Percentiles rank a stretch among this genome's conserved stretches.
Evolutionary conservation across 345 rosid species (phyloP).

Genomic region (Cochlearia excelsa): DNA sequence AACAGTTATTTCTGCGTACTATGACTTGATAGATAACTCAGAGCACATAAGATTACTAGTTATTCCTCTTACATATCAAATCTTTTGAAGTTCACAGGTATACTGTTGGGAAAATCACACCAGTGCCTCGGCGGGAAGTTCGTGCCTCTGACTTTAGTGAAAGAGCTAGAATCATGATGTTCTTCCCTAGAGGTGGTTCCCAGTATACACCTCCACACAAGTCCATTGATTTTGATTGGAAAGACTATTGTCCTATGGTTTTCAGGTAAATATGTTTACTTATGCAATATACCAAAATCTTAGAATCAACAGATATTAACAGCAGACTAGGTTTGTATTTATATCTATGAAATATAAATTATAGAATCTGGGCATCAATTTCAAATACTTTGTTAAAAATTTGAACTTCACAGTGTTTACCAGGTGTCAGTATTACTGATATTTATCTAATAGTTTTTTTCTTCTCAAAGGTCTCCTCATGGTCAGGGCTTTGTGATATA

Average conservation of each 20-base stretch:
- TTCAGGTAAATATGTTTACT: constrained; percentile 59
- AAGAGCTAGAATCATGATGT: constrained; percentile 92
- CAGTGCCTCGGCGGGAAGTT: constrained; percentile 87
- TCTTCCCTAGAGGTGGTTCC: constrained; percentile 79
- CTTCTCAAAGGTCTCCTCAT: neutral
- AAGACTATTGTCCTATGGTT: constrained; percentile 98
- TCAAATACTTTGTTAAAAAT: neutral
- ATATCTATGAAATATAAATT: neutral
- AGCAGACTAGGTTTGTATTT: constrained; percentile 1
- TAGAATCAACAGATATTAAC: neutral
- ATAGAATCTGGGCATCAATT: neutral
- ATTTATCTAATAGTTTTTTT: neutral
- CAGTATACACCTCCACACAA: constrained; percentile 86
- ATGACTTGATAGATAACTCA: constrained; percentile 9
- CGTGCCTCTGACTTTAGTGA: constrained; percentile 84
- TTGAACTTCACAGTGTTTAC: neutral
- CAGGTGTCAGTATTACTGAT: neutral
- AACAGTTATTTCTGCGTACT: neutral
- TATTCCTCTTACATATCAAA: constrained; percentile 12
- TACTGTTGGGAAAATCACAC: constrained; percentile 94
- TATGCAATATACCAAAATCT: constrained; percentile 4
- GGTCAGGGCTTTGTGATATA: constrained; percentile 1
- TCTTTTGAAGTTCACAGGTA: constrained; percentile 68
- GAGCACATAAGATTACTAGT: constrained; percentile 14
- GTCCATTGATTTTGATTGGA: constrained; percentile 88